Evolutionary conservation across 2,329 filamentous ascomycete genomes (phyloP).

Genomic region (Claviceps pazoutovae): DNA sequence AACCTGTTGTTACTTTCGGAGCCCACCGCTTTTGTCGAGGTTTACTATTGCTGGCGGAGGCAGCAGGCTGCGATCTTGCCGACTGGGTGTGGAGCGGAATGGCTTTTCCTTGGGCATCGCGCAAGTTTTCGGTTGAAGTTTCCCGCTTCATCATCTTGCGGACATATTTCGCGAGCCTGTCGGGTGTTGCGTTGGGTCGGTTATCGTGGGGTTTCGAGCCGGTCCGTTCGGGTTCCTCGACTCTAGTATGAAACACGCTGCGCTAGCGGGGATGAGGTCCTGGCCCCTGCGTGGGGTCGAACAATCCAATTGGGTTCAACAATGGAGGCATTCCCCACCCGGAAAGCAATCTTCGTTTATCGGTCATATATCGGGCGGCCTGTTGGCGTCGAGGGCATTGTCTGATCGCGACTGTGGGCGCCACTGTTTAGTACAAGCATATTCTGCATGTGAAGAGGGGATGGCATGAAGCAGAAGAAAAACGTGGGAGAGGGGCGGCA

Average conservation of each 20-base stretch:
- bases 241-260: not conserved
- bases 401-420: not conserved
- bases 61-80: not conserved
- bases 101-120: not conserved
- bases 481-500: not conserved
- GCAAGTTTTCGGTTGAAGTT: not conserved
- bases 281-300: not conserved
- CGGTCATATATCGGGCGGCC: not conserved
- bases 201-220: not conserved
- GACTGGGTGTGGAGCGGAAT: not conserved
- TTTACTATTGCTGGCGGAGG: not conserved
- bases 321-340: not conserved
- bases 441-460: not conserved
- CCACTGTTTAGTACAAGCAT: not conserved
- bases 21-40: slow-evolving; percentile 4
- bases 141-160: not conserved
- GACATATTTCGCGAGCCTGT: not conserved
- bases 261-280: not conserved
- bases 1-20: slow-evolving; percentile 3
- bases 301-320: not conserved
- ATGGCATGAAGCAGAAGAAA: not conserved
- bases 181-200: not conserved
- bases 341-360: not conserved
- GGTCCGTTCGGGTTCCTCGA: not conserved
- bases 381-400: not conserved